Conservation (phyloP, 495 filamentous ascomycete genomes). For the Trichoderma orchidacearum region DNA sequence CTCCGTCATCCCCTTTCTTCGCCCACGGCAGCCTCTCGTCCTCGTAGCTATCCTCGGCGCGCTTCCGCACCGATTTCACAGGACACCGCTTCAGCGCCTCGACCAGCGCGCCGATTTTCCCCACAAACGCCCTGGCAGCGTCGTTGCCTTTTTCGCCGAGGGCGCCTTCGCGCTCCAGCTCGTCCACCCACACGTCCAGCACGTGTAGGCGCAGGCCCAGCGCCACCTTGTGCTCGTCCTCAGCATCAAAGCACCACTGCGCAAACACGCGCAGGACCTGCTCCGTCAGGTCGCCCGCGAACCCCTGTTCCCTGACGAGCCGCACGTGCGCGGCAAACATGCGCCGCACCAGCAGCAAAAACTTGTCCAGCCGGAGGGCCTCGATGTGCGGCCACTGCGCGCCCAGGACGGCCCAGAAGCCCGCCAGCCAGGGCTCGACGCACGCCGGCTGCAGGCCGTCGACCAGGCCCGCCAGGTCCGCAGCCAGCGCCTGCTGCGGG, state of each 20-base stretch:
- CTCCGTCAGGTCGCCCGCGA: slow-evolving; percentile 20
- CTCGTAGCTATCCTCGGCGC: slow-evolving; percentile 55
- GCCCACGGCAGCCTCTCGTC: slow-evolving; percentile 56
- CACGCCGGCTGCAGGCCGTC: slow-evolving; percentile 45
- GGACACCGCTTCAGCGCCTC: slow-evolving; percentile 33
- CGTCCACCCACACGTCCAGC: slow-evolving; percentile 83
- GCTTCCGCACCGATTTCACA: slow-evolving; percentile 59
- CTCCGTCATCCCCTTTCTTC: slow-evolving; percentile 14
- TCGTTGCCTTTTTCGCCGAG: slow-evolving; percentile 31
- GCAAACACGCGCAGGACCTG: slow-evolving; percentile 23
- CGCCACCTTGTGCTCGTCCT: slow-evolving; percentile 36
- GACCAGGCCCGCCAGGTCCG: slow-evolving; percentile 62
- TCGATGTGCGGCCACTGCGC: slow-evolving; percentile 75
- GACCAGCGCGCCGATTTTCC: slow-evolving; percentile 19
- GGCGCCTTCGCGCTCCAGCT: slow-evolving; percentile 55
- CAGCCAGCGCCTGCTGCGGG: slow-evolving; percentile 72
- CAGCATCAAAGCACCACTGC: slow-evolving; percentile 30
- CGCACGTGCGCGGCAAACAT: slow-evolving; percentile 57
- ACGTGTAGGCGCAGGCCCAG: slow-evolving; percentile 81
- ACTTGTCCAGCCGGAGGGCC: slow-evolving; percentile 83
- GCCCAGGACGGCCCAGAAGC: slow-evolving; percentile 84
- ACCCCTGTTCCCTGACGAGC: slow-evolving; percentile 30
- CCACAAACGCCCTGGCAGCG: slow-evolving; percentile 17
- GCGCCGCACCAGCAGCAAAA: slow-evolving; percentile 67
- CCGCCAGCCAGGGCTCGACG: slow-evolving; percentile 48